Evolutionary conservation across 495 filamentous ascomycete species (phyloP).

Genomic region (Aspergillus nanangensis): DNA sequence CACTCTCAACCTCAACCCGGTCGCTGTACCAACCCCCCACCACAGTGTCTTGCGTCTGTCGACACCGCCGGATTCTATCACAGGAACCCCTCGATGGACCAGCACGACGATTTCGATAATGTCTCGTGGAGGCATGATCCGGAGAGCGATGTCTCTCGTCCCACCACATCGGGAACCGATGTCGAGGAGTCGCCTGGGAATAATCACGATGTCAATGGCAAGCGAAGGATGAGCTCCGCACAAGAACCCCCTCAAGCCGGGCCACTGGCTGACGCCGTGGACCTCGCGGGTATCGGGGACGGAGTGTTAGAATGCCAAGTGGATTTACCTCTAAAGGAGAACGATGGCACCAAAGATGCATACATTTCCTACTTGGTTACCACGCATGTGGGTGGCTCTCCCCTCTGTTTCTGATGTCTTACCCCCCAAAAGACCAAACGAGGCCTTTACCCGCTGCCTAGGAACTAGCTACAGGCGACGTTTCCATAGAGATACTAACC

Average conservation of each 20-base stretch:
- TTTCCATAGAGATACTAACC: conserved; percentile 9
- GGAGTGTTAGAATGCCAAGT: conserved; percentile 83
- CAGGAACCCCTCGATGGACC: conserved; percentile 37
- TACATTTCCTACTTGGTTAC: conserved; percentile 95
- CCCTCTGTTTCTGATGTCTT: not conserved
- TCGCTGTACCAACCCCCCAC: too few relatives aligned
- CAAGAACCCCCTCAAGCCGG: conserved; percentile 49
- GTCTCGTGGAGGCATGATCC: conserved; percentile 54
- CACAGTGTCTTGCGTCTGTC: not conserved
- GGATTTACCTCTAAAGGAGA: conserved; percentile 79
- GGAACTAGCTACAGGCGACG: not conserved
- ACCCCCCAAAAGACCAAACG: not conserved
- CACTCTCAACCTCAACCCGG: too few relatives aligned
- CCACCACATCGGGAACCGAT: conserved; percentile 43
- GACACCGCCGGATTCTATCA: not conserved
- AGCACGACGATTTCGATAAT: conserved; percentile 55
- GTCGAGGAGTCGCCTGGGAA: conserved; percentile 27
- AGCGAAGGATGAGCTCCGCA: conserved; percentile 46
- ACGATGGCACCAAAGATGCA: conserved; percentile 94
- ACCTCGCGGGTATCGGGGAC: conserved; percentile 66
- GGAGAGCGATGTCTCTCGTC: conserved; percentile 47
- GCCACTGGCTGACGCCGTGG: conserved; percentile 50
- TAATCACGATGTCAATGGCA: conserved; percentile 45
- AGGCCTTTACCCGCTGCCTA: conserved; percentile 9
- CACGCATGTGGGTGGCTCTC: conserved; percentile 70